Conservation (phyloP, 2,329 filamentous ascomycete species). For the Exophiala alcalophila region DNA sequence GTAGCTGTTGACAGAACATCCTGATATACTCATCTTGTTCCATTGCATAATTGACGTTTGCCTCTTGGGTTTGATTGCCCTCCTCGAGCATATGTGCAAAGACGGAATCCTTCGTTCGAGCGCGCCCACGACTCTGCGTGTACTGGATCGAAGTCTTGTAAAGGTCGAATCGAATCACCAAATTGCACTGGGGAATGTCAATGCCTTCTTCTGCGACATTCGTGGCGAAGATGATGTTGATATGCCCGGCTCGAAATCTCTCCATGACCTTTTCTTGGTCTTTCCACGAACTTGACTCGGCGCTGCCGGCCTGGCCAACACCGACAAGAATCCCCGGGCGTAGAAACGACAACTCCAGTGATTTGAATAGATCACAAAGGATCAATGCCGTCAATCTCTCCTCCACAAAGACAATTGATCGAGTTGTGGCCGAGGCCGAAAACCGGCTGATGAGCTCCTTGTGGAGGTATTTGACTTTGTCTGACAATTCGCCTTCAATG, state of each 20-base stretch:
- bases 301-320: conserved; percentile 53
- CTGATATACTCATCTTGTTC: conserved; percentile 58
- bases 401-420: conserved; percentile 86
- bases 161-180: conserved; percentile 73
- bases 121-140: conserved; percentile 85
- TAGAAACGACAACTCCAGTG: conserved; percentile 58
- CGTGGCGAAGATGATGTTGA: conserved; percentile 63
- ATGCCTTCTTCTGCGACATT: conserved; percentile 65
- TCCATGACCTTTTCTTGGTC: conserved; percentile 72
- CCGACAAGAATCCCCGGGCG: conserved; percentile 64
- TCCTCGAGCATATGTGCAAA: conserved; percentile 82
- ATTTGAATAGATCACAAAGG: conserved; percentile 64
- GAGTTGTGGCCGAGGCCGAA: conserved; percentile 52
- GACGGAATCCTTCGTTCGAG: conserved; percentile 70
- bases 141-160: conserved; percentile 91
- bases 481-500: conserved; percentile 42
- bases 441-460: conserved; percentile 64
- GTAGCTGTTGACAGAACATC: conserved; percentile 71
- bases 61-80: conserved; percentile 61
- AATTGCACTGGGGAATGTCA: conserved; percentile 64
- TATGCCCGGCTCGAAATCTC: conserved; percentile 57
- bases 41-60: conserved; percentile 59
- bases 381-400: conserved; percentile 73
- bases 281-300: conserved; percentile 65
- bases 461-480: conserved; percentile 66